Conservation (phyloP, 768 basidiomycete genomes). For the Sarcodon aspratus region DNA sequence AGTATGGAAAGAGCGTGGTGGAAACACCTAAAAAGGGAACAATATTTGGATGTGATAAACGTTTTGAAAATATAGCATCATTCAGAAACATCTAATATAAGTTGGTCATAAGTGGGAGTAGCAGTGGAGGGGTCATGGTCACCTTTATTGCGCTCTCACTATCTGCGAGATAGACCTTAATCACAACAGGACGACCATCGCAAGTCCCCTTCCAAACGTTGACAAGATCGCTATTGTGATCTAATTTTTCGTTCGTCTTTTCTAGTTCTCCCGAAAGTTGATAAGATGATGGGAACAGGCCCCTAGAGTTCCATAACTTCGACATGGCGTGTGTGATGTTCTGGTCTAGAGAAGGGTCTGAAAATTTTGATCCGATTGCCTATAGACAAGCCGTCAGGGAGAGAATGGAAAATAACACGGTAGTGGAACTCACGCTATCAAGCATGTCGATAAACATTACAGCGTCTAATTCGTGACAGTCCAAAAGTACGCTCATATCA, state of each 20-base stretch:
- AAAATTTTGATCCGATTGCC: too few species aligned
- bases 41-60: slow-evolving; percentile 6
- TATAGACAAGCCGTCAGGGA: too few species aligned
- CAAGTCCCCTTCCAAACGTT: background rate
- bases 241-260: background rate
- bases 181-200: background rate
- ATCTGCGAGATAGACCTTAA: background rate
- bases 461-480: too few species aligned
- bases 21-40: slow-evolving; percentile 6
- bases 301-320: background rate
- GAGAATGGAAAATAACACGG: too few species aligned
- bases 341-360: too few species aligned
- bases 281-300: background rate
- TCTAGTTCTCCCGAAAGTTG: background rate
- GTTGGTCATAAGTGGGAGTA: too few species aligned
- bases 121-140: too few species aligned
- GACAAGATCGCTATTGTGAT: background rate
- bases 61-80: background rate
- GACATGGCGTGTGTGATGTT: too few species aligned
- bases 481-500: too few species aligned
- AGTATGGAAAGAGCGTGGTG: background rate
- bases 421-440: too few species aligned
- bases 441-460: too few species aligned
- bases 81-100: background rate
- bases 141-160: too few species aligned